Evolutionary conservation across 108 stramenopile species (phyloP), one percentile per base, ranked within the genome.

Genomic region (Fistulifera pelliculosa): DNA sequence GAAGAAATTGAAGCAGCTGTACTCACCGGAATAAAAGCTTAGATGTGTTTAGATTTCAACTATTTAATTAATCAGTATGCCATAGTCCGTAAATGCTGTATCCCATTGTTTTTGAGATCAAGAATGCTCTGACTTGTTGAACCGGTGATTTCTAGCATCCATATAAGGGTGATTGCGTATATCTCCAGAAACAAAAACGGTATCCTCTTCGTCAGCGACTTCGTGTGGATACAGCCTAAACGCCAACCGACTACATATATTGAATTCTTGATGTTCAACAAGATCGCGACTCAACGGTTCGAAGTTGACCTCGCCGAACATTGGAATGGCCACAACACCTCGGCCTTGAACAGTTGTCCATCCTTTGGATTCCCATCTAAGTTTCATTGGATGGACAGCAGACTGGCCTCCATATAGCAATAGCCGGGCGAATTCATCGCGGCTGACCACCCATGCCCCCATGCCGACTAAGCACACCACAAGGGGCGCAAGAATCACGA

Each of bases 241-340:
- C 50, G 26, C 50, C 19, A 26, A 23, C 22, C 50, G 23, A 52
- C 50, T 26, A 52, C 8, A 26, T 8, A 52, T 52, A 25, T 26
- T 26, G 6, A 8, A 35, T 35, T 35, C 31, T 35, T 35, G 31
- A 4, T 8, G 44, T 21, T 45, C 44, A 16, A 27, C 6, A n/a
- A 5, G 27, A 19, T 28, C 57, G 58, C 51, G 58, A 41, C 80
- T 68, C 21, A 84, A 73, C 44, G 85, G 85, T 47, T 64, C 58
- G 48, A 80, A 88, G 28, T 72, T 79, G 19, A 35, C 83, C 74
- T 91, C 90, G 28, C 90, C 90, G 79, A 91, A 87, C 90, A 91
- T 91, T 17, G 90, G 90, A 52, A 91, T 83, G 16, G 43, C 58
- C 6, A 71, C 69, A 3, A 83, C 74, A n/a, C 90, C 90, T 25